A percentile compares a stretch with the other conserved stretches of the same genome.
phyloP scores from a whole-genome alignment of 2,329 filamentous ascomycete species.

The Neonectria neomacrospora region DNA sequence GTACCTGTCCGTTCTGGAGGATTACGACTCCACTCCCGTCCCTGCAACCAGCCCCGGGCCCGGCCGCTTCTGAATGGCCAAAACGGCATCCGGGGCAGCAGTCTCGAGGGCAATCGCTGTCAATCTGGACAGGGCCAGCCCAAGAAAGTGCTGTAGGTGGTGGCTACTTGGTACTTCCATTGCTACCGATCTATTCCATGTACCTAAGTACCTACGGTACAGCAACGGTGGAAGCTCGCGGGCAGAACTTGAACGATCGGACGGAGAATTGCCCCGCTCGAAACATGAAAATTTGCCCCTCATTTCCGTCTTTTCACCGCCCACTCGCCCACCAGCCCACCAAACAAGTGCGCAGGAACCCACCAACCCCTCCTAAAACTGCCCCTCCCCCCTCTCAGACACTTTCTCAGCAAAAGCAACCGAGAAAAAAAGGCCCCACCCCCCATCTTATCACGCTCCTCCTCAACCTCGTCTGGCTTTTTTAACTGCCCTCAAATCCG shows the following conservation, averaged over 20 bases:
- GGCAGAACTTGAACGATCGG: background rate
- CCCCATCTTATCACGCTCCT: constrained; percentile 39
- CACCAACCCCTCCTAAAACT: constrained; percentile 27
- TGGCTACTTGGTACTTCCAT: background rate
- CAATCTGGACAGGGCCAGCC: background rate
- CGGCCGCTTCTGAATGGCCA: background rate
- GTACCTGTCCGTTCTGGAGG: constrained; percentile 34
- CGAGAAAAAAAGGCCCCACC: constrained; percentile 32
- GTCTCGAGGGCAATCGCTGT: background rate
- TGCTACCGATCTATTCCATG: background rate
- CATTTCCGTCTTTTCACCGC: constrained; percentile 45
- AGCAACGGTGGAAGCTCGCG: background rate
- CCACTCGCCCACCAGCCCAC: constrained; percentile 30
- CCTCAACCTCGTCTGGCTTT: constrained; percentile 28
- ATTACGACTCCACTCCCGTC: background rate
- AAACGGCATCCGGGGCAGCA: background rate
- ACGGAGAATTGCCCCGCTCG: constrained; percentile 13
- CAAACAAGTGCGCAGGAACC: constrained; percentile 15
- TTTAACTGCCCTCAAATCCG: constrained; percentile 40
- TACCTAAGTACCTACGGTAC: background rate
- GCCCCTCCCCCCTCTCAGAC: constrained; percentile 31
- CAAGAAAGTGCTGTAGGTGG: background rate
- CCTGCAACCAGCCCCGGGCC: background rate
- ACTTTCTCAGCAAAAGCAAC: constrained; percentile 22
- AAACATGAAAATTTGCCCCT: constrained; percentile 46